Evolutionary conservation across 371 early-diverging fungal genomes (phyloP), one percentile per base, ranked within the genome.

Genomic region (Rhizopus sp.): DNA sequence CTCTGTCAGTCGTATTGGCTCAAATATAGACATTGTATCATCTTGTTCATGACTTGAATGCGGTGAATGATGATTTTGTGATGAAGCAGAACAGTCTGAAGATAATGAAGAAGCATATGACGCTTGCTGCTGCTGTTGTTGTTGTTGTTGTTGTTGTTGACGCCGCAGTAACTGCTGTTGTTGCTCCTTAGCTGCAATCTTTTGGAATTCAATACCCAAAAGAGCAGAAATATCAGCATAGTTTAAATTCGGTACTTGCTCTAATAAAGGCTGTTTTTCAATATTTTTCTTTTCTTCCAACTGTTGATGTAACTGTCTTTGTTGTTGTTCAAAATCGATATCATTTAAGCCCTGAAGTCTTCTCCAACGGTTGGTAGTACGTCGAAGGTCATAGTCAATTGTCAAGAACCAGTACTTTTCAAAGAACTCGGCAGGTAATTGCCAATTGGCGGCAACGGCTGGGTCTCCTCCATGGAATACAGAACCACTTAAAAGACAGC

Each of bases 391-490:
- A 35, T 75, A 78, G 35, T 78, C 71, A n/a, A 73, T 75, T 0
- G 75, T 78, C 50, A 83, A 55, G 52, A 73, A 85, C 69, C 83
- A 82, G 52, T 72, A 85, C 16, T 79, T 79, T 39, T 78, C 82
- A 69, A 83, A 81, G 55, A 85, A 85, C 10, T 70, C 73, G 3
- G 65, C 66, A 0, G 83, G 82, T 15, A 85, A 64, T 45, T 85
- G 73, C 85, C 85, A 85, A 48, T 75, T 81, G 46, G 69, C 73
- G 8, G 83, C 77, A 46, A 80, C 65, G 4, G 78, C 69, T 8
- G 85, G 85, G 45, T 81, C 82, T 12, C 82, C 81, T 39, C 80
- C 80, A 53, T 85, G 85, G 51, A 83, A 82, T 0, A 77, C 75
- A 0, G 85, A 77, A 12, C 69, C 69, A 3, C 62, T 71, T 12